Evolutionary conservation across 2,329 filamentous ascomycete species (phyloP), one percentile per base, ranked within the genome.

Genomic region (Biscogniauxia marginata): DNA sequence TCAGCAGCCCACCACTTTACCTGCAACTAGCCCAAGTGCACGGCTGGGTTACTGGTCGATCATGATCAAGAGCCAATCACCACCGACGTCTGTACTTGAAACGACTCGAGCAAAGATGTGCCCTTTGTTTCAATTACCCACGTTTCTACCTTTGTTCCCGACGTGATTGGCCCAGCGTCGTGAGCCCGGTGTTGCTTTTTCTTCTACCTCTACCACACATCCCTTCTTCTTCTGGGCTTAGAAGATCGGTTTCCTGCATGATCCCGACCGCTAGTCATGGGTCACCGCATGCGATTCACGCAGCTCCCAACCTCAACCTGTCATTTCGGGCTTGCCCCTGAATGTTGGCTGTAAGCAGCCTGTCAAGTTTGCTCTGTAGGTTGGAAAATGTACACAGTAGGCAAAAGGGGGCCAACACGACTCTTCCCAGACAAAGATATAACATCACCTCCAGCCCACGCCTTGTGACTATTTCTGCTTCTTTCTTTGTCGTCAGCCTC

Each of bases 71-170:
- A 22, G 20, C 49, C 49, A 51, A 51, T 51, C 30, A 45, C 7
- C 44, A 18, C 20, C 5, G 20, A 34, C n/a, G 19, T 23, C 18
- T 8, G 8, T 7, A 23, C 25, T 43, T 51, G 49, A 51, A 51
- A 43, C 49, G 20, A 51, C 23, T 50, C 48, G 16, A 30, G 9
- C 4, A 4, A 8, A 49, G 23, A 6, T 21, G 16, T n/a, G 48
- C 16, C 22, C 24, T 44, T 3, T 51, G 49, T 51, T 51, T 51
- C 49, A 51, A 51, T 34, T 51, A 34, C 18, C 20, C 19, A 51
- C 25, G 20, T 24, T 19, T 16, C 9, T 34, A 6, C 9, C 22
- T 22, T 18, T 8, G 22, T 22, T 6, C 2, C 2, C 46, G 22
- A 4, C 46, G 9, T 49, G 21, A 49, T 49, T 49, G 46, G 46